phyloP scores from a whole-genome alignment of 129 eudicot genomes.

The Oenanthe sinensis region DNA sequence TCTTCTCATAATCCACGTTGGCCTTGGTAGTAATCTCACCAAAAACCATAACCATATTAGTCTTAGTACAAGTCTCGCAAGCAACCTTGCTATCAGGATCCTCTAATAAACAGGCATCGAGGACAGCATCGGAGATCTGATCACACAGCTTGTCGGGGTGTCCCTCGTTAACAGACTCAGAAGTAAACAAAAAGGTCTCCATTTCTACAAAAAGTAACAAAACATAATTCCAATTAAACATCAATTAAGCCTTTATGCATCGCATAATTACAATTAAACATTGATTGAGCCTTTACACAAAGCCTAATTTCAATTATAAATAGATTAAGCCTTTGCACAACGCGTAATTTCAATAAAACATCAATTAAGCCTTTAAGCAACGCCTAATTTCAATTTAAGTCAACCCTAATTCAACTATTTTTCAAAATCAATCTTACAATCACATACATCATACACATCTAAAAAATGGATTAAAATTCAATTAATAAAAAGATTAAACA shows the following conservation, averaged over 20 bases:
- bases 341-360: neutral
- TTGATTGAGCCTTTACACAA: too few relatives aligned
- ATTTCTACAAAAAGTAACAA: neutral
- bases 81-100: constrained; percentile 29
- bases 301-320: neutral
- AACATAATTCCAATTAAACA: neutral
- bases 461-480: too few relatives aligned
- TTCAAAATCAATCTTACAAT: neutral
- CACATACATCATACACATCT: neutral
- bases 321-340: too few relatives aligned
- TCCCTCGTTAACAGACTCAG: constrained; percentile 29
- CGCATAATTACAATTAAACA: too few relatives aligned
- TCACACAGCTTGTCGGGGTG: constrained; percentile 28
- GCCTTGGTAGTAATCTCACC: constrained; percentile 30
- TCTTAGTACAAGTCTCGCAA: constrained; percentile 24
- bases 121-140: constrained; percentile 26
- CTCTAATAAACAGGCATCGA: constrained; percentile 22
- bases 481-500: too few relatives aligned
- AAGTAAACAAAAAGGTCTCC: constrained; percentile 29
- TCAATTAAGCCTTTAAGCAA: too few relatives aligned
- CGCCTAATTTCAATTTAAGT: neutral
- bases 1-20: constrained; percentile 24
- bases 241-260: too few relatives aligned
- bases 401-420: neutral
- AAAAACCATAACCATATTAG: constrained; percentile 21